phyloP scores from a whole-genome alignment of 2,329 filamentous ascomycete genomes.

The Alternaria arborescens region DNA sequence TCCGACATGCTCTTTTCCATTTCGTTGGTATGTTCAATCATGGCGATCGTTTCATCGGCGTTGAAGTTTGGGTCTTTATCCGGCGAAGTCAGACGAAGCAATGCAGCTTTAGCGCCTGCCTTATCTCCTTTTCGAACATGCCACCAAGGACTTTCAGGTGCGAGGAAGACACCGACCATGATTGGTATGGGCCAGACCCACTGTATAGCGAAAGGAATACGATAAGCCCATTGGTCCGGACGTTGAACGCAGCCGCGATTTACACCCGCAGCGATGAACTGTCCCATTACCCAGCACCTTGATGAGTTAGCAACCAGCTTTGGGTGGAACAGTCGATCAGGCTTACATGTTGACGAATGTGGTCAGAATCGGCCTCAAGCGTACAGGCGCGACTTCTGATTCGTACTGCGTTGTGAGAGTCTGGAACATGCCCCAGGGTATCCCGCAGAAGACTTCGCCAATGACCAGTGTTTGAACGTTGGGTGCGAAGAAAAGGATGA shows the following conservation, averaged over 20 bases:
- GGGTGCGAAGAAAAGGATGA: conserved; percentile 57
- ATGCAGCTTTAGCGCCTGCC: conserved; percentile 69
- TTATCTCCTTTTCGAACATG: conserved; percentile 70
- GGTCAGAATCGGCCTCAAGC: conserved; percentile 63
- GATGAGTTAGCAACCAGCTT: not conserved
- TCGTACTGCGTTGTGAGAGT: conserved; percentile 58
- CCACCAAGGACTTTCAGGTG: conserved; percentile 77
- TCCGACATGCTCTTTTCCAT: conserved; percentile 74
- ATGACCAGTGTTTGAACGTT: conserved; percentile 50
- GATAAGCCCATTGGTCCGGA: conserved; percentile 71
- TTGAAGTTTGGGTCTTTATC: conserved; percentile 65
- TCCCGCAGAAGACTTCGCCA: conserved; percentile 56
- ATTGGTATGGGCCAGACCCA: conserved; percentile 78
- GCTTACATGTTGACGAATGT: conserved; percentile 72
- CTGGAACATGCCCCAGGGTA: conserved; percentile 58
- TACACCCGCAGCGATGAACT: conserved; percentile 74
- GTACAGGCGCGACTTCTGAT: conserved; percentile 71
- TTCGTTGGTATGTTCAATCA: conserved; percentile 89
- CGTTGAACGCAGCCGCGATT: conserved; percentile 71
- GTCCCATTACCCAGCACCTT: conserved; percentile 74
- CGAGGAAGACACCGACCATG: conserved; percentile 69
- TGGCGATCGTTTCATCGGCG: conserved; percentile 69
- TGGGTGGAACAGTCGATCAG: not conserved
- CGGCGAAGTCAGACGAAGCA: conserved; percentile 70
- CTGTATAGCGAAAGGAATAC: conserved; percentile 72